phyloP scores from a whole-genome alignment of 176 grass and related monocot genomes.

The Triticum monococcum region DNA sequence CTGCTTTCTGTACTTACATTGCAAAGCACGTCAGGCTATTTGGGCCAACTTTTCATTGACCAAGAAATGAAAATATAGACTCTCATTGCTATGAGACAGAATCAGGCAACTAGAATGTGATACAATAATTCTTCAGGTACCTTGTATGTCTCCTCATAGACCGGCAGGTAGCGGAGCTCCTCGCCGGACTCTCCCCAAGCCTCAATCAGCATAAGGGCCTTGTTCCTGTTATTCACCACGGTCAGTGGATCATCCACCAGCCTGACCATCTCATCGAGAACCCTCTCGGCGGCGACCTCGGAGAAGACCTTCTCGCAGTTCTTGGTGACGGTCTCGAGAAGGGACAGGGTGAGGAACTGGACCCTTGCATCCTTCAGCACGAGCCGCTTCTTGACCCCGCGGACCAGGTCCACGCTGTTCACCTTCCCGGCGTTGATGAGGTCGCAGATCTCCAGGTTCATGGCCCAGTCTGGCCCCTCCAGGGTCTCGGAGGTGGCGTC shows the following conservation, averaged over 20 bases:
- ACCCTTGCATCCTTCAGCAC: slow-evolving; percentile 80
- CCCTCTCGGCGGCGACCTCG: slow-evolving; percentile 74
- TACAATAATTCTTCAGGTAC: slow-evolving; percentile 10
- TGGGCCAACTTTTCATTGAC: neutral
- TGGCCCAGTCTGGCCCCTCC: slow-evolving; percentile 69
- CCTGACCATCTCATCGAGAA: slow-evolving; percentile 91
- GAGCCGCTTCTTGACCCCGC: slow-evolving; percentile 80
- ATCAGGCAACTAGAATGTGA: neutral
- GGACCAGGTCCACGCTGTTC: slow-evolving; percentile 66
- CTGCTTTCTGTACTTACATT: neutral
- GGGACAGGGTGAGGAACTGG: slow-evolving; percentile 70
- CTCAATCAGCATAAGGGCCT: slow-evolving; percentile 76
- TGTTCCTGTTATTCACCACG: slow-evolving; percentile 82
- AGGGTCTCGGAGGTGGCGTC: slow-evolving; percentile 73
- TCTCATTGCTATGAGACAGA: neutral
- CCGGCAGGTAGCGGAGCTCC: slow-evolving; percentile 84
- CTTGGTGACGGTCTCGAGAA: slow-evolving; percentile 87
- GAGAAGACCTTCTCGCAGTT: slow-evolving; percentile 96
- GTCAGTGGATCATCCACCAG: slow-evolving; percentile 92
- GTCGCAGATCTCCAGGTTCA: slow-evolving; percentile 83
- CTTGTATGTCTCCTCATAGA: slow-evolving; percentile 97
- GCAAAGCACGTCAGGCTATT: neutral
- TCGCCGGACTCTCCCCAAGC: slow-evolving; percentile 88
- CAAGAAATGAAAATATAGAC: too few species aligned
- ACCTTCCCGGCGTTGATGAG: slow-evolving; percentile 73